These are phyloP conservation scores for Drechslerella dactyloides DNA, from an alignment of 2,329 filamentous ascomycete genomes.

Conservation along the genomic window DNA sequence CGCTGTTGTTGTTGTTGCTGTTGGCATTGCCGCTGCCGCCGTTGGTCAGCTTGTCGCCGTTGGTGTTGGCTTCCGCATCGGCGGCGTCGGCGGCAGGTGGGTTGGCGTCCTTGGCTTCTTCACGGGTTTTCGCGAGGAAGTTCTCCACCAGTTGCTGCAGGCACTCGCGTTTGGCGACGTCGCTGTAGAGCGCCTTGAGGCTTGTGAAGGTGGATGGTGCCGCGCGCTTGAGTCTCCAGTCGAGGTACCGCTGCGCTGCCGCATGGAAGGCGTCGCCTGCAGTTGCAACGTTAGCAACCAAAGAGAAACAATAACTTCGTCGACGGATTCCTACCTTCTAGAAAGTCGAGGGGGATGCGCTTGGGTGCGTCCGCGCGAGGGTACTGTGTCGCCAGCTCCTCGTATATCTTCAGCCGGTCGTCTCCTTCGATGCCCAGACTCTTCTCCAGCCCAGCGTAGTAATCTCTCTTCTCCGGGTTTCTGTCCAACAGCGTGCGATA, in stretches of 20 bases:
- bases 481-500: slow-evolving; percentile 82
- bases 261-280: slow-evolving; percentile 76
- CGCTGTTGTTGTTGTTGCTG: slow-evolving; percentile 66
- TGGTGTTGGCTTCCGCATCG: slow-evolving; percentile 59
- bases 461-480: slow-evolving; percentile 84
- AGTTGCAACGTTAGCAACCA: slow-evolving; percentile 5
- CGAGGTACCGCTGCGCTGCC: slow-evolving; percentile 78
- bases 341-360: slow-evolving; percentile 86
- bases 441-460: slow-evolving; percentile 79
- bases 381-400: slow-evolving; percentile 79
- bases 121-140: slow-evolving; percentile 66
- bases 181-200: slow-evolving; percentile 87
- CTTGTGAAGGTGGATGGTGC: slow-evolving; percentile 97
- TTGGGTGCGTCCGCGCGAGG: slow-evolving; percentile 83
- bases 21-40: slow-evolving; percentile 63
- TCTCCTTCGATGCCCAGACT: slow-evolving; percentile 70
- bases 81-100: slow-evolving; percentile 60
- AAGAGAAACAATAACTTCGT: slow-evolving; percentile 23
- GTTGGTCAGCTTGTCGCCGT: slow-evolving; percentile 60
- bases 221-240: slow-evolving; percentile 85
- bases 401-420: slow-evolving; percentile 75
- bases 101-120: slow-evolving; percentile 53
- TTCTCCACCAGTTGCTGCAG: slow-evolving; percentile 78
- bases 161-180: slow-evolving; percentile 76
- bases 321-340: slow-evolving; percentile 67